Evolutionary conservation across 2,329 filamentous ascomycete genomes (phyloP).

Genomic region (Dactylellina drechsleri): DNA sequence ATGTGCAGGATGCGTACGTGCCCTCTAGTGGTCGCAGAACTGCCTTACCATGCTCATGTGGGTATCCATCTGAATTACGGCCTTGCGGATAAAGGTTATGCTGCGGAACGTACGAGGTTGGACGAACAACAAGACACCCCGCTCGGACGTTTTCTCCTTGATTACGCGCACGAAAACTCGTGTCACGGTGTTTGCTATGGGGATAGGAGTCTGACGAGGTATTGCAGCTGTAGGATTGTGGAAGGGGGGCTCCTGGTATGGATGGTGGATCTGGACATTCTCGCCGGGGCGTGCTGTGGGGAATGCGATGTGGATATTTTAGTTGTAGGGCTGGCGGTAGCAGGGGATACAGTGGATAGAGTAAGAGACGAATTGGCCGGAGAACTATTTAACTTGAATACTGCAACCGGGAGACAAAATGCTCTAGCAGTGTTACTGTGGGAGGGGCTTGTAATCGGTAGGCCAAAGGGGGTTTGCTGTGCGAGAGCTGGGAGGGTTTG

Average conservation of each 20-base stretch:
- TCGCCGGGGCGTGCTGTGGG: slow-evolving; percentile 17
- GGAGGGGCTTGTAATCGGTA: slow-evolving; percentile 9
- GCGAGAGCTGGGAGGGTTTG: slow-evolving; percentile 11
- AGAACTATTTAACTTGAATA: slow-evolving; percentile 21
- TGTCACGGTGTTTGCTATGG: slow-evolving; percentile 26
- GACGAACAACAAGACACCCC: slow-evolving; percentile 27
- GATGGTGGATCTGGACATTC: slow-evolving; percentile 20
- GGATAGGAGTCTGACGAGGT: slow-evolving; percentile 10
- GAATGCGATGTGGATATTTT: slow-evolving; percentile 26
- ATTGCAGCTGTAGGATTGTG: slow-evolving; percentile 19
- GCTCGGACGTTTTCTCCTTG: slow-evolving; percentile 15
- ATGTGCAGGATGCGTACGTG: slow-evolving; percentile 13
- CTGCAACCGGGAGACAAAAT: slow-evolving; percentile 22
- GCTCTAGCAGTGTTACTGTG: slow-evolving; percentile 9
- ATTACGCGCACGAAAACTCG: slow-evolving; percentile 14
- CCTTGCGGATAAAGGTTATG: slow-evolving; percentile 25
- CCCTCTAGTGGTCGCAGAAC: slow-evolving; percentile 21
- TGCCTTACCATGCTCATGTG: slow-evolving; percentile 15
- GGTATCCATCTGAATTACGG: slow-evolving; percentile 21
- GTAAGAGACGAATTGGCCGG: slow-evolving; percentile 21
- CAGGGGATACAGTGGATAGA: slow-evolving; percentile 20
- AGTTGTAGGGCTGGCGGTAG: slow-evolving; percentile 1
- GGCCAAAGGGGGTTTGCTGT: slow-evolving; percentile 18
- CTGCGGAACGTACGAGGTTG: slow-evolving; percentile 24
- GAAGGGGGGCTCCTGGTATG: slow-evolving; percentile 12